These are phyloP conservation scores for Lipomyces yamanashiensis DNA, from an alignment of 805 yeast genomes.

Conservation along the genomic window DNA sequence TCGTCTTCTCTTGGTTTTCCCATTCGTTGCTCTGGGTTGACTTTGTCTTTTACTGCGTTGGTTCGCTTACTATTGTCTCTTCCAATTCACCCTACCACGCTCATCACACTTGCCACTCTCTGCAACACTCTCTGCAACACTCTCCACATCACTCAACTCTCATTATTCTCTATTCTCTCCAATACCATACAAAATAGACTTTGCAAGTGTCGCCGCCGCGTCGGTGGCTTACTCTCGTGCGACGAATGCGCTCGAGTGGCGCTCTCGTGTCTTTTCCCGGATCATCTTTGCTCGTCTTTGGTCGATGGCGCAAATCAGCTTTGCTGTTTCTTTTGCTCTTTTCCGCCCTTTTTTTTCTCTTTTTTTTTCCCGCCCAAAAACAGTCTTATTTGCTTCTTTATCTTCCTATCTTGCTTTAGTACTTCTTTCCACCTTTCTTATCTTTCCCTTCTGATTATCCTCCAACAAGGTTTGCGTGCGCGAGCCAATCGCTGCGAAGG, in stretches of 20 bases:
- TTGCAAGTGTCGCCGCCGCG: not conserved
- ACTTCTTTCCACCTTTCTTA: not conserved
- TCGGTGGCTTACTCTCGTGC: constrained; percentile 16
- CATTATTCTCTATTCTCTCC: too few species aligned
- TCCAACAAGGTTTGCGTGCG: not conserved
- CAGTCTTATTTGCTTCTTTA: not conserved
- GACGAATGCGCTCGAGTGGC: not conserved
- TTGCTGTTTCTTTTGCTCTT: not conserved
- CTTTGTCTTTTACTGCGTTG: too few species aligned
- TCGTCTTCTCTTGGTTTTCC: too few species aligned
- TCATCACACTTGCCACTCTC: too few species aligned
- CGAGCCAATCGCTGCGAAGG: constrained; percentile 5
- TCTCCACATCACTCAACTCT: too few species aligned
- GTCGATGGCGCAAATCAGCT: too few species aligned
- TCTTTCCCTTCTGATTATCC: too few species aligned
- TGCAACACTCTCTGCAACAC: too few species aligned
- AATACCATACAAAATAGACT: not conserved
- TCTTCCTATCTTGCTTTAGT: not conserved
- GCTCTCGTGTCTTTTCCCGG: not conserved
- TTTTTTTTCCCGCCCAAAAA: not conserved
- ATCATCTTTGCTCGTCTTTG: not conserved
- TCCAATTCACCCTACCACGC: too few species aligned
- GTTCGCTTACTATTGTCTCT: too few species aligned
- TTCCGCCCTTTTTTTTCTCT: not conserved
- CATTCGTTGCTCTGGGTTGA: too few species aligned